A percentile compares a stretch with the other conserved stretches of the same genome.
These are phyloP conservation scores for Cerrena zonata DNA, from an alignment of 1,284 basidiomycete genomes.

Conservation along the genomic window DNA sequence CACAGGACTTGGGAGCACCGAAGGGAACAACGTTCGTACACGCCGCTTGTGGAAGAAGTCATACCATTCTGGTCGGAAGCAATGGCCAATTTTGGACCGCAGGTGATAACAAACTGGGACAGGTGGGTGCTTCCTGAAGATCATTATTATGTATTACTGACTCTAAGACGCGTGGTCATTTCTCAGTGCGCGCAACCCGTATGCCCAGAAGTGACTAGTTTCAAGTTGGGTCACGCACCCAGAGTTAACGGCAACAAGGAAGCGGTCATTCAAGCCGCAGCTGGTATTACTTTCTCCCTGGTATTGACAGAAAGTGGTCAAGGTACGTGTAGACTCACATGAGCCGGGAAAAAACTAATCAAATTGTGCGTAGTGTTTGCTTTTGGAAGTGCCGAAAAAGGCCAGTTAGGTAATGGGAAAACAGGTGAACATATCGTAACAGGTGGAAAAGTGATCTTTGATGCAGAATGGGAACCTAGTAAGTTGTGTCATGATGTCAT, in stretches of 20 bases:
- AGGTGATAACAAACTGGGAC: constrained; percentile 80
- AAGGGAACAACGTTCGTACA: constrained; percentile 65
- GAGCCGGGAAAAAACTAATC: constrained; percentile 6
- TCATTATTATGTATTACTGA: neutral
- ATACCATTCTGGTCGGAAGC: constrained; percentile 79
- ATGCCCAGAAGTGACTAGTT: constrained; percentile 58
- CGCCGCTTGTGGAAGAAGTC: constrained; percentile 78
- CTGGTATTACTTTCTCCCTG: constrained; percentile 79
- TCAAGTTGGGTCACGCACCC: constrained; percentile 59
- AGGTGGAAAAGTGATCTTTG: constrained; percentile 77
- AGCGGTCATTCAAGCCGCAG: constrained; percentile 66
- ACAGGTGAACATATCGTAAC: constrained; percentile 85
- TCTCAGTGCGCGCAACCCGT: constrained; percentile 74
- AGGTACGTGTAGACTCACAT: constrained; percentile 36
- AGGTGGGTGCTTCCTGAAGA: constrained; percentile 43
- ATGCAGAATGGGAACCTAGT: constrained; percentile 75
- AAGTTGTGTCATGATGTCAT: constrained; percentile 23
- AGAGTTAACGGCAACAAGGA: constrained; percentile 52
- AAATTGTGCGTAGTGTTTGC: constrained; percentile 61
- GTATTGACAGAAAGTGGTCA: constrained; percentile 77
- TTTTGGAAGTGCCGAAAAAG: constrained; percentile 87
- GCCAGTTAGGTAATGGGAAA: constrained; percentile 86
- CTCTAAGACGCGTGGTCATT: neutral
- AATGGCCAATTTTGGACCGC: constrained; percentile 80
- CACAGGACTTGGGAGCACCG: constrained; percentile 56